Evolutionary conservation across 768 basidiomycete genomes (phyloP).

Genomic region (Boletellus sp.): DNA sequence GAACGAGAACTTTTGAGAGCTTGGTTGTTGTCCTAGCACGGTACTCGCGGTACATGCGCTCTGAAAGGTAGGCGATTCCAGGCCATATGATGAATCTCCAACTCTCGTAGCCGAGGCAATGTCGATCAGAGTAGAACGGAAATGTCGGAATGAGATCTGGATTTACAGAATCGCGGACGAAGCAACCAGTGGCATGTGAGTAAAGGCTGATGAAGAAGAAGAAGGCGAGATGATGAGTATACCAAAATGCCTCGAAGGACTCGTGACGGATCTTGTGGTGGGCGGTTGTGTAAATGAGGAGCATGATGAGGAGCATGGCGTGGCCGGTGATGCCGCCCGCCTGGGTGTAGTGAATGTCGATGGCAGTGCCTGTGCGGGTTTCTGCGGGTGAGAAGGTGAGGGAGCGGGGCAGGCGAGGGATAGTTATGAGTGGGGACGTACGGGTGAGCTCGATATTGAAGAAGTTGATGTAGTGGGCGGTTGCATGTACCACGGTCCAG

Average conservation of each 20-base stretch:
- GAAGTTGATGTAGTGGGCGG: constrained; percentile 92
- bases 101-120: constrained; percentile 87
- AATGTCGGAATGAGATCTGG: constrained; percentile 69
- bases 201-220: constrained; percentile 92
- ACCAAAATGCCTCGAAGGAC: constrained; percentile 97
- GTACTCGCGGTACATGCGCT: constrained; percentile 81
- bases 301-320: constrained; percentile 92
- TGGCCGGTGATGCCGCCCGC: constrained; percentile 93
- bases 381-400: constrained; percentile 42
- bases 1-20: constrained; percentile 82
- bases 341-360: constrained; percentile 84
- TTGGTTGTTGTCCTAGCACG: constrained; percentile 74
- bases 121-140: constrained; percentile 85
- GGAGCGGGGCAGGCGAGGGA: no score
- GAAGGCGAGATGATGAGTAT: constrained; percentile 91
- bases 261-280: constrained; percentile 84
- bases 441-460: constrained; percentile 87
- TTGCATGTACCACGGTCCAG: constrained; percentile 90
- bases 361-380: constrained; percentile 72
- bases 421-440: constrained; percentile 33
- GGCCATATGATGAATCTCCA: constrained; percentile 95
- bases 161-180: constrained; percentile 79
- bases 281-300: constrained; percentile 89
- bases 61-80: constrained; percentile 83
- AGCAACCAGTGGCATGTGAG: constrained; percentile 90